These are phyloP conservation scores for Phaeotremella fagi DNA, from an alignment of 768 basidiomycete genomes.

Conservation along the genomic window DNA sequence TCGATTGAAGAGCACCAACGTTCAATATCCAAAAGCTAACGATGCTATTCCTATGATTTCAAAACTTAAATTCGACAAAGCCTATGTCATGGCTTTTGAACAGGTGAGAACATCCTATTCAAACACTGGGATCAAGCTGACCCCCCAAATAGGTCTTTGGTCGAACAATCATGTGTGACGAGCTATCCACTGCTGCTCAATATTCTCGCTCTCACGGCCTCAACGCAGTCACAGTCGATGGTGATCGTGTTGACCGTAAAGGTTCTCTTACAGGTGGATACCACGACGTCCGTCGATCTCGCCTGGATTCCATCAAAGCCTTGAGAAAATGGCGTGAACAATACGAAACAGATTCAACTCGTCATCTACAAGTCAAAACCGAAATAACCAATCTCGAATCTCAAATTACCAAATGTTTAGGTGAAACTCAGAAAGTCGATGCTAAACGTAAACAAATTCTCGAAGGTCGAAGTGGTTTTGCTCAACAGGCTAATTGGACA, in stretches of 20 bases:
- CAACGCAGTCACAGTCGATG: slow-evolving; percentile 95
- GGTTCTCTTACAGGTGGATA: slow-evolving; percentile 94
- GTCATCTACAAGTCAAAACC: slow-evolving; percentile 68
- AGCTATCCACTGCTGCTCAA: slow-evolving; percentile 83
- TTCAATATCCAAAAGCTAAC: slow-evolving; percentile 54
- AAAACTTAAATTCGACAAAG: slow-evolving; percentile 70
- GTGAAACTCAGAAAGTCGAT: slow-evolving; percentile 65
- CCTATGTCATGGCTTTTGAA: slow-evolving; percentile 76
- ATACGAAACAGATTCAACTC: slow-evolving; percentile 61
- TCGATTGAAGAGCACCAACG: slow-evolving; percentile 67
- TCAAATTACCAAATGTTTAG: slow-evolving; percentile 70
- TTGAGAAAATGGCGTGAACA: slow-evolving; percentile 71
- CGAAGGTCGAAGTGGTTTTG: slow-evolving; percentile 62
- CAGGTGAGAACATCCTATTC: slow-evolving; percentile 52
- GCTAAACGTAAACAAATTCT: slow-evolving; percentile 68
- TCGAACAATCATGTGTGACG: slow-evolving; percentile 91
- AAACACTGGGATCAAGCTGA: background rate
- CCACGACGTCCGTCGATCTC: slow-evolving; percentile 82
- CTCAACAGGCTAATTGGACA: slow-evolving; percentile 60
- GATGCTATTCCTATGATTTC: slow-evolving; percentile 60
- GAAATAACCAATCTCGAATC: slow-evolving; percentile 72
- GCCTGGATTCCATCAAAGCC: slow-evolving; percentile 77
- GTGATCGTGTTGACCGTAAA: slow-evolving; percentile 95
- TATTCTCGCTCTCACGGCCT: slow-evolving; percentile 92
- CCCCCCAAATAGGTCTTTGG: slow-evolving; percentile 64